Evolutionary conservation across 441 rosid genomes (phyloP).

Genomic region (Pelargonium cotyledonis): DNA sequence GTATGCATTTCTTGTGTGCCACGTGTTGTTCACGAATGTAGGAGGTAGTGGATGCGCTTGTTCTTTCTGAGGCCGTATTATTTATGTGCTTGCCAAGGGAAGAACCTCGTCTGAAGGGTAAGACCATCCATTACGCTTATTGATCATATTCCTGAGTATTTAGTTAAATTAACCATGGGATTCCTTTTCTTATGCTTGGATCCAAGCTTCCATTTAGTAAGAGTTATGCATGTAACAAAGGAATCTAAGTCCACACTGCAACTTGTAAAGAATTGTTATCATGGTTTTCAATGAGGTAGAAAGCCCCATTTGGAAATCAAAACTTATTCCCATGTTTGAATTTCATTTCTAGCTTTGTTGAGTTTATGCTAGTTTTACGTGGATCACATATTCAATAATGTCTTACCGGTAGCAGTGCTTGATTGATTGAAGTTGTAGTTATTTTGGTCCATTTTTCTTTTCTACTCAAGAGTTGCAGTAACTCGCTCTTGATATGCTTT

Average conservation of each 20-base stretch:
- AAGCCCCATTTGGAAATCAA: no score
- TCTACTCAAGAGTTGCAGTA: no score
- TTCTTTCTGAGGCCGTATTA: neutral
- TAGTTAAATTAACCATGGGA: constrained; percentile 6
- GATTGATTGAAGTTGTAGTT: no score
- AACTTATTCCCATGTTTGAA: no score
- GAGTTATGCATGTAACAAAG: constrained; percentile 12
- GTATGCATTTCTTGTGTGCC: neutral
- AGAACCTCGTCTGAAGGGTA: constrained; percentile 5
- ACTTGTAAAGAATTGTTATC: neutral
- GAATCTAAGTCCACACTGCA: neutral
- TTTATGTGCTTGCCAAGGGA: constrained; percentile 7
- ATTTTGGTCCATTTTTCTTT: no score
- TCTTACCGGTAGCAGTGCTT: no score
- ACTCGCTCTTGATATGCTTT: no score
- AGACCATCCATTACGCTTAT: neutral
- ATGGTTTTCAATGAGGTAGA: no score
- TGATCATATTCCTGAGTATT: constrained; percentile 3
- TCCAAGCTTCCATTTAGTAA: constrained; percentile 8
- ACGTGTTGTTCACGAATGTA: constrained; percentile 9
- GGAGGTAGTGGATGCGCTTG: neutral
- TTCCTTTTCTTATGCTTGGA: constrained; percentile 14
- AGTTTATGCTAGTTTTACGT: no score
- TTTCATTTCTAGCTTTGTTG: no score
- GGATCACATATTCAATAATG: no score